Evolutionary conservation across 768 basidiomycete genomes (phyloP), one percentile per base, ranked within the genome.

Genomic region (Amanita muscaria): DNA sequence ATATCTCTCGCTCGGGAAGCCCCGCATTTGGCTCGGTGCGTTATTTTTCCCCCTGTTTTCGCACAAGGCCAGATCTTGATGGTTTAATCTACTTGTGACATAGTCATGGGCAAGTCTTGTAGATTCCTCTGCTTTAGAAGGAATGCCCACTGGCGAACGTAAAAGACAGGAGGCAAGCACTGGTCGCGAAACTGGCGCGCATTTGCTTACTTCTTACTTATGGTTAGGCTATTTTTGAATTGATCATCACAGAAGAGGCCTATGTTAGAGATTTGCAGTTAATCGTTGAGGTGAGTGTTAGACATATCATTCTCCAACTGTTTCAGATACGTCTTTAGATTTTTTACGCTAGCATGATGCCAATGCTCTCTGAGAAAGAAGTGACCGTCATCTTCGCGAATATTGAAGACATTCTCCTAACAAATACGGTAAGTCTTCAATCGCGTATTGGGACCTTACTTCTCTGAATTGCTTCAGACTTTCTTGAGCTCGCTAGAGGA

Each of bases 71-170:
- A n/a, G n/a, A 29, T 21, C 18, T 16, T 47, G 16, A 31, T 19
- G n/a, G 36, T 40, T 44, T 21, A 27, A 41, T 33, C 31, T 38
- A 40, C 46, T 46, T 23, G 27, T 29, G 23, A 34, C 48, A 18
- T 40, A 91, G 77, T 91, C 90, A 0, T 98, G 94, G 94, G 82
- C 88, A 6, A 94, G 91, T 59, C 64, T 97, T 40, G 83, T 97
- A 0, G 88, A 96, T 54, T 80, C 80, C 51, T 76, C 80, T 25
- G 89, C 87, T 0, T 61, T 97, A 16, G 84, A 84, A 23, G 88
- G 78, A 5, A 82, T 97, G 34, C 85, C 88, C 1, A 59, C 72
- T 1, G 67, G 68, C 18, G 94, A 98, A 59, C 73, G 93, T 35
- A 82, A 80, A 47, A 73, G 93, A 43, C 94, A 97, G 63, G 94